Conservation (phyloP, 2,329 filamentous ascomycete genomes). For the Diaporthe caulivora region DNA sequence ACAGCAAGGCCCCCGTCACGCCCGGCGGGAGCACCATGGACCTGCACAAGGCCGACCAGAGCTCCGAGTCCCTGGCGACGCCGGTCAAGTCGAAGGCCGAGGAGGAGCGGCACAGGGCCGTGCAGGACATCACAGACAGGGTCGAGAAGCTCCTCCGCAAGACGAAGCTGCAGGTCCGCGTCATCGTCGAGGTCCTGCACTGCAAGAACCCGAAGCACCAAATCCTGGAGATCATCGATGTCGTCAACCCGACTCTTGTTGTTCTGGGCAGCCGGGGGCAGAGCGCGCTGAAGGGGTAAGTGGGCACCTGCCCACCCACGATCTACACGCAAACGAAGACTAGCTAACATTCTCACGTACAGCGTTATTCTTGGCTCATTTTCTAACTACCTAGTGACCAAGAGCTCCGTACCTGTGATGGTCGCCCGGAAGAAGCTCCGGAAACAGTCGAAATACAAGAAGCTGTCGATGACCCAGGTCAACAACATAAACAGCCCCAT, state of each 20-base stretch:
- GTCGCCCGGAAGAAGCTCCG: conserved; percentile 90
- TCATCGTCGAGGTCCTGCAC: conserved; percentile 96
- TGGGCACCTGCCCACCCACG: conserved; percentile 37
- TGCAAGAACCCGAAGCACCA: conserved; percentile 98
- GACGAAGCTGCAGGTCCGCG: conserved; percentile 90
- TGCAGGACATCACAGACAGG: conserved; percentile 86
- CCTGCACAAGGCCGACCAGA: conserved; percentile 40
- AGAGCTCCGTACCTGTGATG: conserved; percentile 98
- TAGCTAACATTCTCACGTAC: conserved; percentile 49
- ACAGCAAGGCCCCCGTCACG: conserved; percentile 51
- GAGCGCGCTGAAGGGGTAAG: conserved; percentile 92
- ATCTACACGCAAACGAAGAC: background rate
- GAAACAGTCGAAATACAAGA: conserved; percentile 87
- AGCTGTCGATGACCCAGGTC: conserved; percentile 77
- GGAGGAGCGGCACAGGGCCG: conserved; percentile 82
- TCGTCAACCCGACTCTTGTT: conserved; percentile 89
- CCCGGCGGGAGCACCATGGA: conserved; percentile 48
- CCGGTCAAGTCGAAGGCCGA: conserved; percentile 66
- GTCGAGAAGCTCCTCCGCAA: conserved; percentile 90
- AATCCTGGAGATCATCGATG: conserved; percentile 97
- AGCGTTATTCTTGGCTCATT: conserved; percentile 96
- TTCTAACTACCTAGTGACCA: conserved; percentile 96
- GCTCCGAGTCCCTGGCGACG: conserved; percentile 12
- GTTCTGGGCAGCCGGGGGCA: conserved; percentile 92
- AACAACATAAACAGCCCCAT: conserved; percentile 84